These are phyloP conservation scores for Curvularia hawaiiensis DNA, from an alignment of 2,329 filamentous ascomycete species.

Conservation along the genomic window DNA sequence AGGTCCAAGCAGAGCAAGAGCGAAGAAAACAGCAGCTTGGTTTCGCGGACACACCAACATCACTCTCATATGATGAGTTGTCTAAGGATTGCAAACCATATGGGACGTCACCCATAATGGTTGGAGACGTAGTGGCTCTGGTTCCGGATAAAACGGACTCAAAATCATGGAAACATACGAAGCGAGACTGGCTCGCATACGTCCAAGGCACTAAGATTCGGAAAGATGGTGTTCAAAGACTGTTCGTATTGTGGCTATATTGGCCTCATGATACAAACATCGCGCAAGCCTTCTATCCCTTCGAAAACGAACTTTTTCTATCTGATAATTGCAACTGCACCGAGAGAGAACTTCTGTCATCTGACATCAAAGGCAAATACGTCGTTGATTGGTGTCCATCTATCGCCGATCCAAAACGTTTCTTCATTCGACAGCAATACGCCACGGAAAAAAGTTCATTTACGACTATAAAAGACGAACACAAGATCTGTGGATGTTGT, in stretches of 20 bases:
- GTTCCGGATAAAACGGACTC: slow-evolving; percentile 55
- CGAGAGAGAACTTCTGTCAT: slow-evolving; percentile 56
- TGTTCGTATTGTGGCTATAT: slow-evolving; percentile 78
- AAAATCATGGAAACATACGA: slow-evolving; percentile 59
- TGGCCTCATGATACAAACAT: slow-evolving; percentile 73
- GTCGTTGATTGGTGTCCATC: slow-evolving; percentile 63
- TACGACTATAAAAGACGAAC: slow-evolving; percentile 59
- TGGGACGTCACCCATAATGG: slow-evolving; percentile 27
- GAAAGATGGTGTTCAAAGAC: slow-evolving; percentile 47
- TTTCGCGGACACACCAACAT: slow-evolving; percentile 19
- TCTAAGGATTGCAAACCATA: slow-evolving; percentile 9
- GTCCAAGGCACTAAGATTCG: slow-evolving; percentile 59
- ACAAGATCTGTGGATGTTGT: slow-evolving; percentile 61
- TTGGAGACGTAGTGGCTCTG: slow-evolving; percentile 59
- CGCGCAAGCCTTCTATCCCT: slow-evolving; percentile 69
- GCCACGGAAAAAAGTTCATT: slow-evolving; percentile 65
- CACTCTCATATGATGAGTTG: not conserved
- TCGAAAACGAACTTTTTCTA: slow-evolving; percentile 74
- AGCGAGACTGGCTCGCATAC: slow-evolving; percentile 70
- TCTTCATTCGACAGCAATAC: slow-evolving; percentile 76
- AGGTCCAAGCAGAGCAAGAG: slow-evolving; percentile 16
- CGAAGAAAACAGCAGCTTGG: slow-evolving; percentile 22
- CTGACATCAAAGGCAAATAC: slow-evolving; percentile 64
- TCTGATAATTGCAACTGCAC: slow-evolving; percentile 77
- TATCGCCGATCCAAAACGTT: slow-evolving; percentile 49